Conservation (phyloP, 2,329 filamentous ascomycete genomes). For the Colletotrichum siamense region DNA sequence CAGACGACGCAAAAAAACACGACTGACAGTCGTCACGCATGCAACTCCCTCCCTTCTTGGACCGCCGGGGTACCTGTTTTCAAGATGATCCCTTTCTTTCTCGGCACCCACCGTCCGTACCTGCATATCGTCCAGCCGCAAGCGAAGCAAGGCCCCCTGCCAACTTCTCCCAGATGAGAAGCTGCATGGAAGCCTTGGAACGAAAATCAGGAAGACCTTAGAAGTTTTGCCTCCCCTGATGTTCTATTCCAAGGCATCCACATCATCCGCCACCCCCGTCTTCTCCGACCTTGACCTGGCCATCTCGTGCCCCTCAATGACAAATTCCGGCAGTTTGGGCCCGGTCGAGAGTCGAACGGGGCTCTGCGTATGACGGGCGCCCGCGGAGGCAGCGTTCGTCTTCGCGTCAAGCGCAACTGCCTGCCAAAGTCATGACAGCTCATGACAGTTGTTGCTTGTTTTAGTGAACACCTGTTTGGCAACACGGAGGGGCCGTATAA, state of each 20-base stretch:
- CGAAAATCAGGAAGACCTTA: not conserved
- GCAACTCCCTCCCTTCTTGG: not conserved
- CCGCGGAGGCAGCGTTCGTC: not conserved
- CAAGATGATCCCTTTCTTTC: not conserved
- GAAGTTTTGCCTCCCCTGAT: not conserved
- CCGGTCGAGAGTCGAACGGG: not conserved
- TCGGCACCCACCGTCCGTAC: conserved; percentile 6
- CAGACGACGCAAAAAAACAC: not conserved
- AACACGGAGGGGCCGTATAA: not conserved
- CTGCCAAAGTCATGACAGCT: not conserved
- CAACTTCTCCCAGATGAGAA: not conserved
- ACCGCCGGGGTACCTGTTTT: not conserved
- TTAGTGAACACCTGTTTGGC: not conserved
- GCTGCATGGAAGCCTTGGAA: conserved; percentile 16
- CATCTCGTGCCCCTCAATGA: not conserved
- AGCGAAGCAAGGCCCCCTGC: not conserved
- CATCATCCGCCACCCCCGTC: not conserved
- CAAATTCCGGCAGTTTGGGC: conserved; percentile 1
- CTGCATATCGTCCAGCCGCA: not conserved
- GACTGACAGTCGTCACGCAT: not conserved
- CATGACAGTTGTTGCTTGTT: not conserved
- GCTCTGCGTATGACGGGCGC: not conserved
- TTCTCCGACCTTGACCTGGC: not conserved
- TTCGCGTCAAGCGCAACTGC: not conserved
- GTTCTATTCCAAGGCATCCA: conserved; percentile 4